These are phyloP conservation scores for Amoebophrya sp. DNA, from an alignment of 169 alveolate species.

Conservation along the genomic window DNA sequence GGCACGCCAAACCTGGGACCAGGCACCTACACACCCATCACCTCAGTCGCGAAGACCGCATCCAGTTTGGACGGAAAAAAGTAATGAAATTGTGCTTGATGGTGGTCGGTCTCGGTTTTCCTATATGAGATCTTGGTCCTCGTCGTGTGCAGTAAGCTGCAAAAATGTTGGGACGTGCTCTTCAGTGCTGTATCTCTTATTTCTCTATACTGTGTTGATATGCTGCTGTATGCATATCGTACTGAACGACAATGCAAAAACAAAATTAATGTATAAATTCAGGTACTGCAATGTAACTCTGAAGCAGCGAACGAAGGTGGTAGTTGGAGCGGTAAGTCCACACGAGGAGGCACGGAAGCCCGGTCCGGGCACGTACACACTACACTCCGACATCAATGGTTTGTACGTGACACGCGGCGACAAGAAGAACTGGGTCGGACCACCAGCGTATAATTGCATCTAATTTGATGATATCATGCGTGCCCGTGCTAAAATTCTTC, in stretches of 20 bases:
- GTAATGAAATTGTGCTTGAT: no score
- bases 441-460: not conserved
- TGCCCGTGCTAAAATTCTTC: no score
- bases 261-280: not conserved
- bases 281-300: not conserved
- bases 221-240: no score
- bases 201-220: no score
- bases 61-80: not conserved
- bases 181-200: no score
- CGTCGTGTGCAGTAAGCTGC: no score
- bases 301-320: not conserved
- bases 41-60: not conserved
- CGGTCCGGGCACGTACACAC: not conserved
- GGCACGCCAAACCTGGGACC: not conserved
- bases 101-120: no score
- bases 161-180: no score
- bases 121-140: no score
- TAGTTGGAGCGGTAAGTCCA: not conserved
- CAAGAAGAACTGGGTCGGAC: not conserved
- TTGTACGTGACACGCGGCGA: not conserved
- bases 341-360: not conserved
- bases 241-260: not conserved
- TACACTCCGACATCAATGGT: not conserved
- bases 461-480: no score
- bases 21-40: constrained; percentile 2